Evolutionary conservation across 768 basidiomycete species (phyloP).

Genomic region (Trametes gibbosa): DNA sequence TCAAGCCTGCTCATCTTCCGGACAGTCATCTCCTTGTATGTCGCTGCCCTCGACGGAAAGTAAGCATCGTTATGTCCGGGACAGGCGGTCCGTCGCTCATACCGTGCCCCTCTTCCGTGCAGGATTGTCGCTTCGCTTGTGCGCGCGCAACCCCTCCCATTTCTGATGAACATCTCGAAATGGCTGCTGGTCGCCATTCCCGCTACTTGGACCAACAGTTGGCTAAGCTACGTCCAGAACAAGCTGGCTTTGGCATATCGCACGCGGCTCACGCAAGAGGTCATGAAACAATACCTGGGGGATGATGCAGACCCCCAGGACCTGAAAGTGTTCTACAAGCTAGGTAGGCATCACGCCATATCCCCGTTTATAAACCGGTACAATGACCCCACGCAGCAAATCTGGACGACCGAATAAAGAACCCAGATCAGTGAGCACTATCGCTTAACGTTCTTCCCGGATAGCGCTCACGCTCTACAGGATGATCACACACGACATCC

Average conservation of each 20-base stretch:
- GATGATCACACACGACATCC: constrained; percentile 95
- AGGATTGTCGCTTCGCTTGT: constrained; percentile 96
- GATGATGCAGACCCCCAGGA: constrained; percentile 59
- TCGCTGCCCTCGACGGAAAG: constrained; percentile 92
- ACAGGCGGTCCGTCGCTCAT: background rate
- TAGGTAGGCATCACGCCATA: constrained; percentile 48
- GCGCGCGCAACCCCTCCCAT: constrained; percentile 73
- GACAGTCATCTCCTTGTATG: constrained; percentile 90
- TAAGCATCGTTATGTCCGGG: constrained; percentile 26
- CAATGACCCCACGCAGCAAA: constrained; percentile 53
- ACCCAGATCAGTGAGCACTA: constrained; percentile 77
- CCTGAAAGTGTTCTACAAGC: constrained; percentile 90
- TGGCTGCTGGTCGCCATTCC: constrained; percentile 94
- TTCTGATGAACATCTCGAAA: constrained; percentile 79
- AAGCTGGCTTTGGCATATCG: constrained; percentile 89
- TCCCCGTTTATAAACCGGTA: background rate
- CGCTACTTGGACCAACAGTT: constrained; percentile 90
- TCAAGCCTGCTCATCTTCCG: constrained; percentile 85
- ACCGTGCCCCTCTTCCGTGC: background rate
- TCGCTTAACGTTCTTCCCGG: background rate
- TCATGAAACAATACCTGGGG: constrained; percentile 83
- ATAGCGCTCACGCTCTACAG: constrained; percentile 36
- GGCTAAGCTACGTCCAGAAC: constrained; percentile 91
- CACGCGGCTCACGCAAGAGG: constrained; percentile 79
- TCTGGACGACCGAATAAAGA: constrained; percentile 93